Evolutionary conservation across 2,329 filamentous ascomycete genomes (phyloP).

Genomic region (Cercospora zeina): DNA sequence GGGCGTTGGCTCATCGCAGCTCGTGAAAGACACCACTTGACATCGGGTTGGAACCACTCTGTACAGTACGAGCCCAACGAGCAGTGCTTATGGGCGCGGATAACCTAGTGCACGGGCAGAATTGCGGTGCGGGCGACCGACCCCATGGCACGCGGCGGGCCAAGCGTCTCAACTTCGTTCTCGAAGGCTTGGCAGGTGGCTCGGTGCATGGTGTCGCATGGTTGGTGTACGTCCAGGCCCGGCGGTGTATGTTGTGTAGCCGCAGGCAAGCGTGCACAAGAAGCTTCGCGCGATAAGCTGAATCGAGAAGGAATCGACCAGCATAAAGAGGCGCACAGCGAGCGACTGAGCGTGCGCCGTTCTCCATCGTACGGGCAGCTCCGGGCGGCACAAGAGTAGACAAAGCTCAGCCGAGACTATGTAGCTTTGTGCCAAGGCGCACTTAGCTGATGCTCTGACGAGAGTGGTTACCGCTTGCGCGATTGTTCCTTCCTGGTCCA

Average conservation of each 20-base stretch:
- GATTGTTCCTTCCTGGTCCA: neutral
- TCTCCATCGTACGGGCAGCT: neutral
- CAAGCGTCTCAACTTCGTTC: neutral
- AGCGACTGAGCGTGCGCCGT: neutral
- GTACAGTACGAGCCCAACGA: no score
- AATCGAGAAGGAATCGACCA: neutral
- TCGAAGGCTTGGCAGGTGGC: neutral
- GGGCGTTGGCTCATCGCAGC: no score
- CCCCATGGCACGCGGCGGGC: conserved; percentile 2
- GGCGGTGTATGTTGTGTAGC: neutral
- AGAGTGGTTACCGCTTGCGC: neutral
- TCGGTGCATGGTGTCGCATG: neutral
- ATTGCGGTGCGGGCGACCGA: neutral
- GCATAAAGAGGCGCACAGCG: neutral
- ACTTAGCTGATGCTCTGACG: neutral
- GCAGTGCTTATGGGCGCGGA: no score
- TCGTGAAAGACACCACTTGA: no score
- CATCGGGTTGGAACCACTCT: no score
- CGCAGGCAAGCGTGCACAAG: conserved; percentile 9
- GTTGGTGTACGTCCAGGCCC: neutral
- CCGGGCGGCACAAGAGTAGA: conserved; percentile 1
- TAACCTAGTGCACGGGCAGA: no score
- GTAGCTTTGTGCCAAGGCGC: neutral
- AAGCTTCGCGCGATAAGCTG: conserved; percentile 17
- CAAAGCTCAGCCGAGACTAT: neutral